Conservation (phyloP, 345 rosid species). For the Populus euphratica region DNA sequence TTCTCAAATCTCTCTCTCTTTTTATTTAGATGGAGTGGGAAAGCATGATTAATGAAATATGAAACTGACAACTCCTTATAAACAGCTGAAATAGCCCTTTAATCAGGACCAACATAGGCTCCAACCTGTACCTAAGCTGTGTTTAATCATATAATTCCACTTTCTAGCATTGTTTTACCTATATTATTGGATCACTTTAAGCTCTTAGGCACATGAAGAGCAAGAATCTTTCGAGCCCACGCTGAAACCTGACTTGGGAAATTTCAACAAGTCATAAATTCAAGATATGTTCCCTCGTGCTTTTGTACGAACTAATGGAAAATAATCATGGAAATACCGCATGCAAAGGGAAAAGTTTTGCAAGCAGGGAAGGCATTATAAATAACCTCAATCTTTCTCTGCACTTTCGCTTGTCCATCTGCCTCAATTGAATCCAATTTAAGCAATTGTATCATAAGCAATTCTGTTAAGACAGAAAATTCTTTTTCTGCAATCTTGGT, state of each 20-base stretch:
- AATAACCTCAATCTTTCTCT: slow-evolving; percentile 46
- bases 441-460: slow-evolving; percentile 47
- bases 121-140: slow-evolving; percentile 3
- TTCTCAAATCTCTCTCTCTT: background rate
- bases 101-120: slow-evolving; percentile 10
- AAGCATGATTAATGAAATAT: background rate
- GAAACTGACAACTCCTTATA: background rate
- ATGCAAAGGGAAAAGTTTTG: background rate
- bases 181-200: background rate
- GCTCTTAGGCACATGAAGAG: slow-evolving; percentile 18
- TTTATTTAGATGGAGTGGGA: background rate
- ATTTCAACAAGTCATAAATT: background rate
- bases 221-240: background rate
- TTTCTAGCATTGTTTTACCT: slow-evolving; percentile 22
- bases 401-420: slow-evolving; percentile 49
- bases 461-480: slow-evolving; percentile 38
- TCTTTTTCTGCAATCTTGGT: slow-evolving; percentile 39
- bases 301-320: background rate
- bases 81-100: background rate
- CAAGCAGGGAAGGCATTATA: background rate
- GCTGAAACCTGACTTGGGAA: background rate
- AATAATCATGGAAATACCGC: background rate
- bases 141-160: slow-evolving; percentile 5
- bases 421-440: slow-evolving; percentile 46
- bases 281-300: background rate